Evolutionary conservation across 208 protist species (phyloP), one percentile per base, ranked within the genome.

Genomic region (Wallacemonas rigidus): DNA sequence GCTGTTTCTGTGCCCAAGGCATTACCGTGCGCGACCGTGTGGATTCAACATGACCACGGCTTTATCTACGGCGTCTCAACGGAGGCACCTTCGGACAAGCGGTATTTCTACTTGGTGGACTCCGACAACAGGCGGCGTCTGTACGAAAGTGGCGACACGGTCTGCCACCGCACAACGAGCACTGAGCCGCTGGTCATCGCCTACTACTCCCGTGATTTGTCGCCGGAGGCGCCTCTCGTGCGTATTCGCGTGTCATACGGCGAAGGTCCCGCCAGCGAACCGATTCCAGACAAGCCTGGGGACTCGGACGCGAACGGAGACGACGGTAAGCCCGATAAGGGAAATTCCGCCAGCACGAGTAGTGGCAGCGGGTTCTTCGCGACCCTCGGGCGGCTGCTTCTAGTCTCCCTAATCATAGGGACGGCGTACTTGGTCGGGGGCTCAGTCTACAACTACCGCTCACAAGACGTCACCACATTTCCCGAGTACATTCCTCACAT

Each of bases 401-500:
- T 69, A 41, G 41, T 88, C 8, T 51, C 45, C 11, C 14, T 87
- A n/a, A 4, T 92, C 2, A 26, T 90, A 17, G 55, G 81, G 63
- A 26, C 77, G 2, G 17, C 73, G 12, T 96, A 90, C 71, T 57
- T 94, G 56, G 50, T 82, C 3, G 75, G 72, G 14, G 71, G 79
- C 35, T 76, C 83, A 8, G 76, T 76, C 35, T 84, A 92, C 74
- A 94, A 94, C 63, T 92, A 93, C 54, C 69, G 71, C 47, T 50
- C 82, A 2, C 76, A 76, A 11, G 83, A 82, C 17, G 80, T 90
- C 36, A 81, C 60, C 7, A 71, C 91, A 47, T 84, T 96, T 56
- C 90, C 90, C 44, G 83, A 91, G 5, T 92, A 92, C 68, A 54
- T 96, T 17, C 91, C 91, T 4, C 86, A 88, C 58, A 75, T 83